Base-by-base conservation (phyloP, 345 rosid species). In the Combretum micranthum region DNA sequence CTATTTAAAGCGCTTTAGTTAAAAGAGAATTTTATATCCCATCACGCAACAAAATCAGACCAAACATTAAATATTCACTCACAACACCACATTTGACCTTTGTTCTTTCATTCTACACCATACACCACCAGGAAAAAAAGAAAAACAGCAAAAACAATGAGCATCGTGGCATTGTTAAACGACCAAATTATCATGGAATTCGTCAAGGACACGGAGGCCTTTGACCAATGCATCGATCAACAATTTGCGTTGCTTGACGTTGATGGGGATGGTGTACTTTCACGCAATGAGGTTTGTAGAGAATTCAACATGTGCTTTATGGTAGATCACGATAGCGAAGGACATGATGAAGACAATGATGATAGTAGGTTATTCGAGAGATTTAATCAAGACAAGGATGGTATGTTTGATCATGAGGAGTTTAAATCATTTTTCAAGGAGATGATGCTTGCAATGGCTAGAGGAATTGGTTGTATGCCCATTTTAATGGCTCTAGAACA, bases 171-270 rank as follows among this genome's bases (percentile, higher is more conserved):
- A 0, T 50, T 79, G 43, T 55, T 84, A 52, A 72, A 72, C 37
- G n/a, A n/a, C n/a, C n/a, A n/a, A n/a, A n/a, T n/a, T n/a, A n/a
- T n/a, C n/a, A n/a, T n/a, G n/a, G n/a, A 64, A 53, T 77, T 81
- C 32, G 42, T 78, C 48, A 65, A 71, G 42, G 76, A 75, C 49
- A 13, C 26, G 22, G 52, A 62, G 12, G 63, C 72, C 18, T 75
- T 81, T 43, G 64, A 64, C 20, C 47, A 42, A 1, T 69, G 68
- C 42, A 74, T 68, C 2, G 52, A 66, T 9, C 60, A 63, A 19
- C 76, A 67, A 48, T 84, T 84, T 49, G 26, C 39, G 20, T 20
- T 67, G 42, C 60, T 81, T 0, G 87, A 81, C 55, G 61, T 50
- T 0, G 67, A 81, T 50, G 67, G 69, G 3, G 70, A 77, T 51